Conservation (phyloP, 2,329 filamentous ascomycete genomes). For the Paraphaeosphaeria minitans region DNA sequence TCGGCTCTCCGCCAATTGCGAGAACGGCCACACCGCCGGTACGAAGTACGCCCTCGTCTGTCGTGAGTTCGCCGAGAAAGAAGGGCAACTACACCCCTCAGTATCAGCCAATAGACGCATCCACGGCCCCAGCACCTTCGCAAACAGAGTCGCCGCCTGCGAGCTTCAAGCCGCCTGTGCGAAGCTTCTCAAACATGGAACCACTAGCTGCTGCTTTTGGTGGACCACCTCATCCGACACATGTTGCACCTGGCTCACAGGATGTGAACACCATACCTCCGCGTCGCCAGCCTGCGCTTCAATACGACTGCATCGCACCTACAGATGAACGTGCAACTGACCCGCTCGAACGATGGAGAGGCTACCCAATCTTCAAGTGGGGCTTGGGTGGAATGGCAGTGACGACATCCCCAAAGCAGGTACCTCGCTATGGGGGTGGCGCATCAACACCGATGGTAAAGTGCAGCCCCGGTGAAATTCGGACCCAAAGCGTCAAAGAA, state of each 20-base stretch:
- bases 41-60: slow-evolving; percentile 40
- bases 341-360: slow-evolving; percentile 86
- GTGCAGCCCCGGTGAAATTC: slow-evolving; percentile 80
- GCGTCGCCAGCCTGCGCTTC: slow-evolving; percentile 51
- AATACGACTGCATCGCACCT: slow-evolving; percentile 62
- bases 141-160: slow-evolving; percentile 64
- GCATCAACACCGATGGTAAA: slow-evolving; percentile 77
- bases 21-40: slow-evolving; percentile 43
- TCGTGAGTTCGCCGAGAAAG: slow-evolving; percentile 49
- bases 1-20: slow-evolving; percentile 23
- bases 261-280: slow-evolving; percentile 39
- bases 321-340: slow-evolving; percentile 67
- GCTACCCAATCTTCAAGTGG: slow-evolving; percentile 84
- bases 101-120: slow-evolving; percentile 48
- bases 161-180: slow-evolving; percentile 55
- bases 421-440: slow-evolving; percentile 82
- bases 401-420: slow-evolving; percentile 85
- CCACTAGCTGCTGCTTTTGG: slow-evolving; percentile 45
- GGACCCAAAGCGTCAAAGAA: slow-evolving; percentile 75
- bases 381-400: slow-evolving; percentile 82
- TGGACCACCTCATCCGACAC: slow-evolving; percentile 21
- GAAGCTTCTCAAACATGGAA: slow-evolving; percentile 51
- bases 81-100: slow-evolving; percentile 52
- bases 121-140: slow-evolving; percentile 11
- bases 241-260: slow-evolving; percentile 12